phyloP scores from a whole-genome alignment of 768 basidiomycete genomes.

The Suillus decipiens region DNA sequence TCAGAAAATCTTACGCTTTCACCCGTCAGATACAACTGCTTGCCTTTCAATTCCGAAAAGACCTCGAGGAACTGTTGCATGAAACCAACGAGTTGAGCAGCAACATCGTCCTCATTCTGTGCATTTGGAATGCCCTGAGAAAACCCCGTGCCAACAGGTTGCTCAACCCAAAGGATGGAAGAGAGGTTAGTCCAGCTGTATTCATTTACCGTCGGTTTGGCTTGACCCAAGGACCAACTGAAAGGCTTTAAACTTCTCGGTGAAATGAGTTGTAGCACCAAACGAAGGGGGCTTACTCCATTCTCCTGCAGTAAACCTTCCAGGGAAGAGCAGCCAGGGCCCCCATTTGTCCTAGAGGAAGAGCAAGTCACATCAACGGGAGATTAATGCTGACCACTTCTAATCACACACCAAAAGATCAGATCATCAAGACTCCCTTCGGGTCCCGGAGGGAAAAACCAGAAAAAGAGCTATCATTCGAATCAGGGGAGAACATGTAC shows the following conservation, averaged over 20 bases:
- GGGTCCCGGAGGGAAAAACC: slow-evolving; percentile 82
- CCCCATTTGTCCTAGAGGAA: slow-evolving; percentile 68
- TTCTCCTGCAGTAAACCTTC: slow-evolving; percentile 76
- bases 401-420: slow-evolving; percentile 60
- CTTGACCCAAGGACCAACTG: slow-evolving; percentile 64
- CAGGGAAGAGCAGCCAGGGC: slow-evolving; percentile 76
- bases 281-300: slow-evolving; percentile 47
- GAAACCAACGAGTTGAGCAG: slow-evolving; percentile 56
- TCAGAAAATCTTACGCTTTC: slow-evolving; percentile 60
- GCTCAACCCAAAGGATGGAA: slow-evolving; percentile 74
- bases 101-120: slow-evolving; percentile 57
- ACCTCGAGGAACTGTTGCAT: slow-evolving; percentile 75
- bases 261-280: slow-evolving; percentile 22
- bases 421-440: slow-evolving; percentile 71
- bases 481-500: neutral
- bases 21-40: slow-evolving; percentile 69
- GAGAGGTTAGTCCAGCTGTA: slow-evolving; percentile 82
- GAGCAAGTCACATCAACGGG: neutral
- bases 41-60: slow-evolving; percentile 71
- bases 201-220: slow-evolving; percentile 62
- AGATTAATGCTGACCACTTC: neutral
- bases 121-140: slow-evolving; percentile 70
- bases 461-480: slow-evolving; percentile 68
- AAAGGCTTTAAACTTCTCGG: slow-evolving; percentile 50
- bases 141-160: slow-evolving; percentile 80